These are phyloP conservation scores for Diaporthe sp. DNA, from an alignment of 2,329 filamentous ascomycete species.

Conservation along the genomic window DNA sequence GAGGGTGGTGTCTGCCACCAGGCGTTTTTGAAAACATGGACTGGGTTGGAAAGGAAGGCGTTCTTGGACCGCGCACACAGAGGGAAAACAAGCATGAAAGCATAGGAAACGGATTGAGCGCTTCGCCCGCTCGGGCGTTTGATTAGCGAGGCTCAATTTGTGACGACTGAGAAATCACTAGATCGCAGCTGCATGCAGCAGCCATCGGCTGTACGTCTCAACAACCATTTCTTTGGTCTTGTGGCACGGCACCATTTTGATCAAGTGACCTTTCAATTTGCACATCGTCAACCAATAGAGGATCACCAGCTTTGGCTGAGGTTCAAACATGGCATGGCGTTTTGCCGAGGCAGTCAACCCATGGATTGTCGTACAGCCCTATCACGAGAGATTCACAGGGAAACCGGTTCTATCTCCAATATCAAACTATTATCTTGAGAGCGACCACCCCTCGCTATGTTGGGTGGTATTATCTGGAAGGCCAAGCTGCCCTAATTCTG, in stretches of 20 bases:
- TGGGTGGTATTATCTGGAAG: not conserved
- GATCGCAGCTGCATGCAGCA: not conserved
- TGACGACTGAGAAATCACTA: not conserved
- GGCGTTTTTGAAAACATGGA: not conserved
- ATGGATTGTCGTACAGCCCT: not conserved
- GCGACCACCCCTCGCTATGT: not conserved
- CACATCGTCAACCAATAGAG: not conserved
- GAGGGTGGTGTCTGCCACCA: not conserved
- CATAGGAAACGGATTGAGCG: not conserved
- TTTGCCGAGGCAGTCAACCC: not conserved
- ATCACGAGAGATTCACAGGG: not conserved
- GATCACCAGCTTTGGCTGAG: not conserved
- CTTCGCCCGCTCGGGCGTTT: not conserved
- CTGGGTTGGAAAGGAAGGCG: not conserved
- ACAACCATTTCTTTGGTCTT: not conserved
- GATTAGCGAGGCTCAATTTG: not conserved
- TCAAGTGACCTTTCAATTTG: not conserved
- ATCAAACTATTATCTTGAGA: not conserved
- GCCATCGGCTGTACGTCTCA: not conserved
- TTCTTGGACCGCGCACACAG: not conserved
- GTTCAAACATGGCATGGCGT: not conserved
- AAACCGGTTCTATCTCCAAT: not conserved
- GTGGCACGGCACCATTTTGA: not conserved
- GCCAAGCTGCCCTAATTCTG: conserved; percentile 10
- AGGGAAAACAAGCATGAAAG: not conserved